Evolutionary conservation across 1,139 yeast species (phyloP), one percentile per base, ranked within the genome.

Genomic region (Meyerozyma guilliermondii): DNA sequence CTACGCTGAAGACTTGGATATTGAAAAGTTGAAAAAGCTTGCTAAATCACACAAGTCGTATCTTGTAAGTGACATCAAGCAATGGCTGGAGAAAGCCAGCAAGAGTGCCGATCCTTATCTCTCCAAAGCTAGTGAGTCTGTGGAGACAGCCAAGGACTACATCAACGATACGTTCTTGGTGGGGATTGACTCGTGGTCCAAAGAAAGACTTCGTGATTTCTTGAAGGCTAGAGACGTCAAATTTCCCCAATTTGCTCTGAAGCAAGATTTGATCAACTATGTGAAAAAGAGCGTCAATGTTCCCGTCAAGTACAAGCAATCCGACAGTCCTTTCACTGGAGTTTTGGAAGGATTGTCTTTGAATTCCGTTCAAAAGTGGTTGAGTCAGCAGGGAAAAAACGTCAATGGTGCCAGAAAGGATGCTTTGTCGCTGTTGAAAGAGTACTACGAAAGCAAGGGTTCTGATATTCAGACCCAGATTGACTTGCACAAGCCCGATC

Each of bases 151-250:
- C 27, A 66, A 59, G 40, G 60, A 69, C 40, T 51, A 65, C 10
- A 59, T 72, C 52, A 71, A 71, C 54, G 74, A 71, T 46, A 70
- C 78, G 1, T 74, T 74, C 48, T 56, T 71, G 44, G 56, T 69
- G 39, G 76, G 74, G 26, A 59, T 75, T 39, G 74, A 74, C 39
- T 57, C 57, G 23, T 75, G 80, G 80, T 62, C 76, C 23, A 71
- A 71, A 51, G 71, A 65, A 24, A 66, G 77, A 43, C 67, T 81
- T 47, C 70, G 66, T 53, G 67, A 72, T 27, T 81, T 75, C 55
- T 63, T 81, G 46, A 70, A 68, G 39, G 67, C 77, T 7, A 75
- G 87, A 48, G 76, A 75, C 23, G 63, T 80, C 27, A 55, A 65
- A 13, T 65, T 71, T 40, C 76, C 82, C 18, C 61, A 64, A 28